Evolutionary conservation across 495 filamentous ascomycete species (phyloP).

Genomic region (Glutinoglossum americanum): DNA sequence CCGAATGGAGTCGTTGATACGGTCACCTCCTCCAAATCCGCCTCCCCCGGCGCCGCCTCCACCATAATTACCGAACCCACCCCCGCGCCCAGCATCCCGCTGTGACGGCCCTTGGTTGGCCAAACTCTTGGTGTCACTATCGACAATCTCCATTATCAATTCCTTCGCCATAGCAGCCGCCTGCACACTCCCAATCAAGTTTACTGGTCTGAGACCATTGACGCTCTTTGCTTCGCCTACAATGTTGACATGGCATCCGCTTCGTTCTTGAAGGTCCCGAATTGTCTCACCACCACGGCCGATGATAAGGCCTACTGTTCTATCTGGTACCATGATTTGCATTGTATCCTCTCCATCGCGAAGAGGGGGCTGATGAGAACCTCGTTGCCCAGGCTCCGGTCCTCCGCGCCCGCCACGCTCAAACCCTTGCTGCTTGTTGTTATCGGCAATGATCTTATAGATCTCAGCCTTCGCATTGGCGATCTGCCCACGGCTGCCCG

Average conservation of each 20-base stretch:
- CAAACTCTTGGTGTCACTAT: conserved; percentile 51
- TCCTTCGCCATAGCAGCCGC: conserved; percentile 50
- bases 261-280: conserved; percentile 70
- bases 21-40: conserved; percentile 25
- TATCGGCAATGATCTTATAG: conserved; percentile 62
- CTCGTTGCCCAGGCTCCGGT: conserved; percentile 8
- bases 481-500: conserved; percentile 40
- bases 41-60: conserved; percentile 15
- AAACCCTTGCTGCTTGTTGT: conserved; percentile 33
- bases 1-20: conserved; percentile 54
- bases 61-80: conserved; percentile 14
- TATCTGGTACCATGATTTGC: conserved; percentile 78
- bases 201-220: conserved; percentile 63
- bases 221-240: conserved; percentile 69
- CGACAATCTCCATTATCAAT: conserved; percentile 69
- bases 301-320: conserved; percentile 69
- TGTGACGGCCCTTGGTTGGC: conserved; percentile 10
- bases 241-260: conserved; percentile 73
- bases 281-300: conserved; percentile 72
- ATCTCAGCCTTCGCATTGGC: conserved; percentile 53
- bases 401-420: conserved; percentile 11
- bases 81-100: conserved; percentile 8
- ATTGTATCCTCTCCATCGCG: conserved; percentile 52
- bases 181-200: conserved; percentile 50
- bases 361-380: conserved; percentile 25